Percentiles rank a stretch among this genome's conserved stretches.
Conservation (phyloP, 2,329 filamentous ascomycete species). For the Cercospora sp. region DNA sequence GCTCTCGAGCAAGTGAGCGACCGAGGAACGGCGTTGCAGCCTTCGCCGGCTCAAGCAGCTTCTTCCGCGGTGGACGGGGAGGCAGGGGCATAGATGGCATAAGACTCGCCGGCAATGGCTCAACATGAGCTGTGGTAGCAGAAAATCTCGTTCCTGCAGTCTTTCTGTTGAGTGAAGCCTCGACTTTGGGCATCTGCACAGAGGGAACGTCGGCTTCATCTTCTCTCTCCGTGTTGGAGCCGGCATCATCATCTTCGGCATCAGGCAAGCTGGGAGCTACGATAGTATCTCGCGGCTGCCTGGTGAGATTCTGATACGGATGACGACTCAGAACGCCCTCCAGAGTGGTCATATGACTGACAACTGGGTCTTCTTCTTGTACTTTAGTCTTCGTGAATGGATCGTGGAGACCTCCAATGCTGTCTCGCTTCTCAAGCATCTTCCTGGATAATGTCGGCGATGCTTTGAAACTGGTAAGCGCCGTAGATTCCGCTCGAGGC, state of each 20-base stretch:
- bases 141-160: background rate
- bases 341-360: background rate
- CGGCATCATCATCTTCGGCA: background rate
- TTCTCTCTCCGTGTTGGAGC: background rate
- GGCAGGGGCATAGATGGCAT: background rate
- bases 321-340: background rate
- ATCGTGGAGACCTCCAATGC: slow-evolving; percentile 4
- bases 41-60: background rate
- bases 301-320: background rate
- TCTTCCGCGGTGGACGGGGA: background rate
- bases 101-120: background rate
- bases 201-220: background rate
- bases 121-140: background rate
- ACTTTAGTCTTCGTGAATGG: background rate
- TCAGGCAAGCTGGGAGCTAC: background rate
- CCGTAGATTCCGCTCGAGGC: slow-evolving; percentile 45
- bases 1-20: background rate
- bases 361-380: background rate
- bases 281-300: background rate
- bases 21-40: background rate
- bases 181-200: background rate
- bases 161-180: background rate
- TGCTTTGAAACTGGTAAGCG: slow-evolving; percentile 34
- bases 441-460: slow-evolving; percentile 12
- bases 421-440: slow-evolving; percentile 20